A percentile compares a stretch with the other conserved stretches of the same genome.
Conservation (phyloP, 495 filamentous ascomycete genomes). For the Tuber microsphaerosporum region DNA sequence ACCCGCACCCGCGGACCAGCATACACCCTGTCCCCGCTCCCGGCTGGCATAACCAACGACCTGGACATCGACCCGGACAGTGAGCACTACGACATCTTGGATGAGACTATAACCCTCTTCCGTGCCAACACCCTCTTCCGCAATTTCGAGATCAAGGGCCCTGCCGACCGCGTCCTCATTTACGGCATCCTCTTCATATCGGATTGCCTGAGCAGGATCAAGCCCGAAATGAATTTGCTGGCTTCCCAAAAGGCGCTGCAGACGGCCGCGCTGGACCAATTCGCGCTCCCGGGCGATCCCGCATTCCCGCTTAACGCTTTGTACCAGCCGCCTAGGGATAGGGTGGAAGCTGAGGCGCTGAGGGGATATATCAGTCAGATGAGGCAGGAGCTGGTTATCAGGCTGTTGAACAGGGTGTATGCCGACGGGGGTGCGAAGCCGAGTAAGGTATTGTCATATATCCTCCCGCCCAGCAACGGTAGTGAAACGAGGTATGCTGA, state of each 20-base stretch:
- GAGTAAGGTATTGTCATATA: slow-evolving; percentile 59
- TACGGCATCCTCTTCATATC: slow-evolving; percentile 93
- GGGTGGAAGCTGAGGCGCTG: slow-evolving; percentile 80
- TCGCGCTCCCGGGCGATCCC: slow-evolving; percentile 90
- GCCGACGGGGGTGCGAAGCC: slow-evolving; percentile 68
- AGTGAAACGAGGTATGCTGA: slow-evolving; percentile 11
- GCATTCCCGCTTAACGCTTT: slow-evolving; percentile 71
- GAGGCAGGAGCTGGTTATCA: slow-evolving; percentile 76
- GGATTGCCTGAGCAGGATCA: slow-evolving; percentile 79
- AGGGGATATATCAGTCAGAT: slow-evolving; percentile 84
- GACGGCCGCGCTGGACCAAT: slow-evolving; percentile 78
- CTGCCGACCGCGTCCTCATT: slow-evolving; percentile 87
- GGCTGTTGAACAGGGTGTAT: slow-evolving; percentile 79
- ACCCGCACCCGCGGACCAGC: slow-evolving; percentile 88
- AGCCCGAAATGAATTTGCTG: slow-evolving; percentile 53
- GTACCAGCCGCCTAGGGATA: slow-evolving; percentile 70
- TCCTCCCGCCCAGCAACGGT: not conserved
- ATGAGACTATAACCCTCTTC: slow-evolving; percentile 88
- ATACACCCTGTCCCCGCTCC: slow-evolving; percentile 68
- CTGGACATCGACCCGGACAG: slow-evolving; percentile 70
- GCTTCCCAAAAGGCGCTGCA: slow-evolving; percentile 60
- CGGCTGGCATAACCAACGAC: slow-evolving; percentile 56
- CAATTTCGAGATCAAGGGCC: slow-evolving; percentile 98
- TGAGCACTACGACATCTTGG: slow-evolving; percentile 87
- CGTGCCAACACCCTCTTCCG: slow-evolving; percentile 97